These are phyloP conservation scores for Bruguiera gymnorhiza DNA, from an alignment of 345 rosid species.

Conservation along the genomic window DNA sequence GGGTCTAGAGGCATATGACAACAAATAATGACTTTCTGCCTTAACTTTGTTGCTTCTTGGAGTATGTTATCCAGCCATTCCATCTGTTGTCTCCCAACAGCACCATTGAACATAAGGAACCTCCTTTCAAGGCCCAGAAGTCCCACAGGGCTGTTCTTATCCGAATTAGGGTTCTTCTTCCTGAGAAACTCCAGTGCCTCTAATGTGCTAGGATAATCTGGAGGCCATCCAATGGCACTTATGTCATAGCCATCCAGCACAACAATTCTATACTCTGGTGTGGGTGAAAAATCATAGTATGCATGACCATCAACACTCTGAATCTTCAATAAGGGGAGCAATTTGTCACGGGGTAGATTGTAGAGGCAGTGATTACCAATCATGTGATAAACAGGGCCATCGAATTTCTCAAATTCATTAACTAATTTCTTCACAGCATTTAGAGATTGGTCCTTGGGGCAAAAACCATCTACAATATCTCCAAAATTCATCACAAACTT, in stretches of 20 bases:
- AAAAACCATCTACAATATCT: conserved; percentile 78
- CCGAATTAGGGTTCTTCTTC: conserved; percentile 67
- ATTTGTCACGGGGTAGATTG: conserved; percentile 72
- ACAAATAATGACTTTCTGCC: conserved; percentile 74
- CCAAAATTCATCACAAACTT: conserved; percentile 75
- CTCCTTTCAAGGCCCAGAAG: conserved; percentile 64
- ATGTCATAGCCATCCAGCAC: conserved; percentile 86
- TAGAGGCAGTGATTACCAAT: conserved; percentile 97
- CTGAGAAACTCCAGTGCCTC: conserved; percentile 64
- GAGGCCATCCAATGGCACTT: conserved; percentile 86
- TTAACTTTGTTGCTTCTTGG: conserved; percentile 51
- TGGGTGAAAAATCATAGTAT: conserved; percentile 84
- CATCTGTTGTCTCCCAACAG: conserved; percentile 73
- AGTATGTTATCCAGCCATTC: conserved; percentile 70
- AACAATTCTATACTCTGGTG: conserved; percentile 59
- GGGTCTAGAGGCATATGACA: conserved; percentile 85
- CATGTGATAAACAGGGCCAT: conserved; percentile 75
- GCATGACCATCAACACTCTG: conserved; percentile 45
- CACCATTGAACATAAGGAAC: conserved; percentile 89
- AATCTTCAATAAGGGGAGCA: conserved; percentile 74
- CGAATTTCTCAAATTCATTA: conserved; percentile 55
- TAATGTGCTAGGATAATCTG: conserved; percentile 58
- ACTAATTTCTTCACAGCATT: conserved; percentile 48
- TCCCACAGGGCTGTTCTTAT: conserved; percentile 82
- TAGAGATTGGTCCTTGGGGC: conserved; percentile 70